phyloP scores from a whole-genome alignment of 2,329 filamentous ascomycete genomes.

The Arthrocladium fulminans region DNA sequence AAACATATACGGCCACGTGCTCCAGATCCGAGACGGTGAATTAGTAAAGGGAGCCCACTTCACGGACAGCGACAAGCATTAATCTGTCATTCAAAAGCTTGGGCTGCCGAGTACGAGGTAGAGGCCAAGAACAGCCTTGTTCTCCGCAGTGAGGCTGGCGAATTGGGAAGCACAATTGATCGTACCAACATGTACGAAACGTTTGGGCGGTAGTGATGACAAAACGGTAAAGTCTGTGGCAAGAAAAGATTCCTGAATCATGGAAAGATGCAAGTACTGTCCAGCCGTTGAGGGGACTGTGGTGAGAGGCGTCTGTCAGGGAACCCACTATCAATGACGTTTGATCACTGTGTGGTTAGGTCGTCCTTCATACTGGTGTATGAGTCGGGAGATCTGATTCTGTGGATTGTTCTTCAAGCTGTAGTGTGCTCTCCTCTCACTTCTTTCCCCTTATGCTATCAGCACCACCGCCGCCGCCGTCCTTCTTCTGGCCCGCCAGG shows the following conservation, averaged over 20 bases:
- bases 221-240: no score
- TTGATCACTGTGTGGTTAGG: no score
- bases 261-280: no score
- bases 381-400: background rate
- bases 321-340: no score
- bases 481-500: conserved; percentile 44
- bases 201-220: background rate
- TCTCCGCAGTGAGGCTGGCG: background rate
- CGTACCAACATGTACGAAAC: background rate
- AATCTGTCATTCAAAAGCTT: no score
- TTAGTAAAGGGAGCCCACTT: no score
- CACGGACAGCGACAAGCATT: no score
- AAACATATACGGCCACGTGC: no score
- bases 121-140: background rate
- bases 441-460: conserved; percentile 2
- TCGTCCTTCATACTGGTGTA: no score
- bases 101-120: background rate
- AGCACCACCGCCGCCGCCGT: background rate
- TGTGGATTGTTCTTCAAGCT: background rate
- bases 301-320: no score
- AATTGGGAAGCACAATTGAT: background rate
- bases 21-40: no score
- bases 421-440: background rate
- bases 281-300: no score
- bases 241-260: background rate